A percentile compares a stretch with the other conserved stretches of the same genome.
These are phyloP conservation scores for Betula pendula DNA, from an alignment of 306 rosid species.

Conservation along the genomic window DNA sequence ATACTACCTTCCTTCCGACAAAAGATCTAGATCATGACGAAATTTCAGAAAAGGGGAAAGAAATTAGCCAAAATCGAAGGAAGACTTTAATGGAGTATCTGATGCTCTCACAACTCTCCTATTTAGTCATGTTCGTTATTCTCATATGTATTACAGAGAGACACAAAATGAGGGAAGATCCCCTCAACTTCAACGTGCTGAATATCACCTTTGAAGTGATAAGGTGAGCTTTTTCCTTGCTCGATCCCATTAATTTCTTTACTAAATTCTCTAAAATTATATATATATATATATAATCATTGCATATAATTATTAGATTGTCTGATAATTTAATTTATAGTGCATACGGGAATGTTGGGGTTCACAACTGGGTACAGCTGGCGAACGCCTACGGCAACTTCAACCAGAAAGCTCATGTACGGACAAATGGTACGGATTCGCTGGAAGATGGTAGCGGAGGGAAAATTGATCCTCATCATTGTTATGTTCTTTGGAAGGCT, in stretches of 20 bases:
- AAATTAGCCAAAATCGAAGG: constrained; percentile 1
- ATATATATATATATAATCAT: no score
- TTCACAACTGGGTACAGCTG: constrained; percentile 69
- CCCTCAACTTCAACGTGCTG: constrained; percentile 66
- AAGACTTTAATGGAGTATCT: constrained; percentile 31
- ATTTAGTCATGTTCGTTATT: constrained; percentile 54
- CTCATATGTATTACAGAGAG: constrained; percentile 66
- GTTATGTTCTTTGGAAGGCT: constrained; percentile 78
- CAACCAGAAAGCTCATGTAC: constrained; percentile 22
- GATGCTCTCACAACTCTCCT: constrained; percentile 60
- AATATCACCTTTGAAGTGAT: constrained; percentile 60
- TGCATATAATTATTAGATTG: not conserved
- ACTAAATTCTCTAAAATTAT: no score
- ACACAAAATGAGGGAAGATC: constrained; percentile 58
- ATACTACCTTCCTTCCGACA: constrained; percentile 44
- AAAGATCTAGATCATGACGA: constrained; percentile 22
- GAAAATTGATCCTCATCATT: constrained; percentile 49
- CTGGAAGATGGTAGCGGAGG: constrained; percentile 59
- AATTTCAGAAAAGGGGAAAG: constrained; percentile 4
- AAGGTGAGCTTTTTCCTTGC: constrained; percentile 29
- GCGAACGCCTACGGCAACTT: constrained; percentile 35
- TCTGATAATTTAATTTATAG: constrained; percentile 32
- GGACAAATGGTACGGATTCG: constrained; percentile 57
- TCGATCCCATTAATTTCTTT: not conserved
- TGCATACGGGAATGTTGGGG: constrained; percentile 85